phyloP scores from a whole-genome alignment of 2,329 filamentous ascomycete genomes.

The Aplosporella prunicola region DNA sequence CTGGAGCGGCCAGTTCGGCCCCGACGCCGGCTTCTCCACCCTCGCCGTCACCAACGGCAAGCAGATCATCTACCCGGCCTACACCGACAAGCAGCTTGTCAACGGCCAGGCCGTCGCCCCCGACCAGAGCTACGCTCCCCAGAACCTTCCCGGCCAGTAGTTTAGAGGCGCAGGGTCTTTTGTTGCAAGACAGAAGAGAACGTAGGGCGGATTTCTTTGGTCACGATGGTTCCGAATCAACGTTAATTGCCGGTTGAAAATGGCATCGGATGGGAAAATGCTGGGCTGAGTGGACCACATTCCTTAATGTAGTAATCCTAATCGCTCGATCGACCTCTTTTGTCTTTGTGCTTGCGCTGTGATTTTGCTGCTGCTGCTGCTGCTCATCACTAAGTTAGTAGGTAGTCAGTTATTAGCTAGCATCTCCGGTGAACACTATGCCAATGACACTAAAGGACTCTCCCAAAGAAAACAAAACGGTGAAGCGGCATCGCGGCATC shows the following conservation, averaged over 20 bases:
- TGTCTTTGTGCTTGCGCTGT: too few species aligned
- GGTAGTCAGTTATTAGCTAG: too few species aligned
- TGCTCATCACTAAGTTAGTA: too few species aligned
- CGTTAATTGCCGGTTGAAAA: not conserved
- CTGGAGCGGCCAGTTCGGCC: constrained; percentile 9
- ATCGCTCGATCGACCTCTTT: not conserved
- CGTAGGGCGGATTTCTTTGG: not conserved
- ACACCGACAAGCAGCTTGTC: constrained; percentile 8
- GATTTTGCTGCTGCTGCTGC: too few species aligned
- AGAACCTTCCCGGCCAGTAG: constrained; percentile 8
- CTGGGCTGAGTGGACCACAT: not conserved
- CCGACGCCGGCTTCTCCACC: constrained; percentile 4
- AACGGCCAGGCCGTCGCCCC: constrained; percentile 5
- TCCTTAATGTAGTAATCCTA: constrained; percentile 1
- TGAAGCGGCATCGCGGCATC: too few species aligned
- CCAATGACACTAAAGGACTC: too few species aligned
- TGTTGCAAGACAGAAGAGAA: not conserved
- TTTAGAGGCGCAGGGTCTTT: not conserved
- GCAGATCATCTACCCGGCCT: constrained; percentile 7
- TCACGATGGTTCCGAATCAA: not conserved
- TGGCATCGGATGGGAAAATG: not conserved
- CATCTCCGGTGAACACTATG: too few species aligned
- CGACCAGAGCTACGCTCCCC: constrained; percentile 7
- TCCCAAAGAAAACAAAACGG: too few species aligned
- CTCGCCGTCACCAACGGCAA: constrained; percentile 3